phyloP scores from a whole-genome alignment of 2,329 filamentous ascomycete species.

The Diaporthe helianthi region DNA sequence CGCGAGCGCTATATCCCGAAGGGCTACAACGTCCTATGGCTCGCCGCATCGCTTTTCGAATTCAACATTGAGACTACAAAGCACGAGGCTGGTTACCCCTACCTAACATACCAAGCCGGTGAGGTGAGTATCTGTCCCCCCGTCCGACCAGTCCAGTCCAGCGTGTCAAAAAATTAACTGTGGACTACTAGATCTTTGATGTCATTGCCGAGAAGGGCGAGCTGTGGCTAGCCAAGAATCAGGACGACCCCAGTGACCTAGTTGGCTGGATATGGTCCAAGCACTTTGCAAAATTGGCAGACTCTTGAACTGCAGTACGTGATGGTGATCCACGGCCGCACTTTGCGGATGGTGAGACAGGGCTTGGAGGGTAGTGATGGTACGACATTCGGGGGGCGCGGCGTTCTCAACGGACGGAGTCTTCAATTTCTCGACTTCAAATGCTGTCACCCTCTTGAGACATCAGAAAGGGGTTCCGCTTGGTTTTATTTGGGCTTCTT shows the following conservation, averaged over 20 bases:
- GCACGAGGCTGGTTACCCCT: slow-evolving; percentile 92
- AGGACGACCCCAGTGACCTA: slow-evolving; percentile 80
- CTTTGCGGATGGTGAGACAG: slow-evolving; percentile 22
- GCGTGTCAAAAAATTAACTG: slow-evolving; percentile 22
- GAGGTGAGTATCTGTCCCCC: slow-evolving; percentile 65
- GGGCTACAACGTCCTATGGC: slow-evolving; percentile 80
- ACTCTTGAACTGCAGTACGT: slow-evolving; percentile 43
- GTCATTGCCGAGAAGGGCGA: slow-evolving; percentile 97
- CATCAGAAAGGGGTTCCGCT: neutral
- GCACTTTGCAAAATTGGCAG: slow-evolving; percentile 80
- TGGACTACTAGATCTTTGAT: slow-evolving; percentile 72
- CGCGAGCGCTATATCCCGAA: slow-evolving; percentile 61
- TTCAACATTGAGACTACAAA: slow-evolving; percentile 96
- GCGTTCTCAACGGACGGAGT: slow-evolving; percentile 25
- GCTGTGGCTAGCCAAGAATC: slow-evolving; percentile 96
- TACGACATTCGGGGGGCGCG: slow-evolving; percentile 25
- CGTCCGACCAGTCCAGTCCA: too few relatives aligned
- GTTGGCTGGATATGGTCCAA: slow-evolving; percentile 99
- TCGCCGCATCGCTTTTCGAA: slow-evolving; percentile 93
- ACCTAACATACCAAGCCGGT: slow-evolving; percentile 92
- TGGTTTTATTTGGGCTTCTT: slow-evolving; percentile 18
- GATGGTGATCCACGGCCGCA: neutral
- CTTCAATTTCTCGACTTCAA: slow-evolving; percentile 10
- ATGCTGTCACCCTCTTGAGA: slow-evolving; percentile 10
- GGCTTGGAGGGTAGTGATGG: neutral